Percentiles rank a stretch among this genome's conserved stretches.
Evolutionary conservation across 768 basidiomycete genomes (phyloP).

Genomic region (Tulasnella sp.): DNA sequence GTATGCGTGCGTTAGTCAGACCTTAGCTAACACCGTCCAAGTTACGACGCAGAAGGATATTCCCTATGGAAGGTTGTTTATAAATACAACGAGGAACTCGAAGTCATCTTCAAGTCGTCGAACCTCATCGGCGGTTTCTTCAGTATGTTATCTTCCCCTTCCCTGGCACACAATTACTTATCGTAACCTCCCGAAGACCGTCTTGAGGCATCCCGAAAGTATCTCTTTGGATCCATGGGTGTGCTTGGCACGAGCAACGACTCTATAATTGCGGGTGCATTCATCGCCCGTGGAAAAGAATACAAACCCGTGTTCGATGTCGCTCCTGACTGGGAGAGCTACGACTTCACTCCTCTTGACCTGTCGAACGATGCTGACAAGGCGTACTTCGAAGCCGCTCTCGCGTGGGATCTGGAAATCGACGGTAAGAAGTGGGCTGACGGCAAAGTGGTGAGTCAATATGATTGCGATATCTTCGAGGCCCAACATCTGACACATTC

Average conservation of each 20-base stretch:
- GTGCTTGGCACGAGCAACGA: constrained; percentile 74
- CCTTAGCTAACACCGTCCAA: constrained; percentile 30
- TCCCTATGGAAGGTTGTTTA: constrained; percentile 89
- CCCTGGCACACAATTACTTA: neutral
- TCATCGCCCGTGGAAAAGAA: constrained; percentile 76
- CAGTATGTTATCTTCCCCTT: constrained; percentile 28
- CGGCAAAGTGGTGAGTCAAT: constrained; percentile 54
- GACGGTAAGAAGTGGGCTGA: constrained; percentile 74
- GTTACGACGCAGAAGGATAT: constrained; percentile 93
- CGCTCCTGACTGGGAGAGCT: constrained; percentile 89
- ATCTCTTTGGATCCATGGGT: constrained; percentile 65
- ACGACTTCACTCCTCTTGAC: constrained; percentile 67
- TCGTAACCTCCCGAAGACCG: constrained; percentile 40
- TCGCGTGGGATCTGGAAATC: constrained; percentile 87
- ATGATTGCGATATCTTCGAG: too few relatives aligned
- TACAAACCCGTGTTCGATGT: constrained; percentile 54
- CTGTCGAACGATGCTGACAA: constrained; percentile 61
- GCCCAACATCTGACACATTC: too few relatives aligned
- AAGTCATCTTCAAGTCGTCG: constrained; percentile 83
- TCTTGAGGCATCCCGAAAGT: constrained; percentile 92
- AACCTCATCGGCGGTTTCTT: constrained; percentile 97
- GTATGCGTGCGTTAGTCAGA: neutral
- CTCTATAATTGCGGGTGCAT: constrained; percentile 65
- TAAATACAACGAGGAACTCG: constrained; percentile 94
- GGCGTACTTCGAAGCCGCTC: constrained; percentile 80